Percentiles rank a stretch among this genome's conserved stretches.
phyloP scores from a whole-genome alignment of 805 yeast genomes.

The Metahyphopichia silvanorum region DNA sequence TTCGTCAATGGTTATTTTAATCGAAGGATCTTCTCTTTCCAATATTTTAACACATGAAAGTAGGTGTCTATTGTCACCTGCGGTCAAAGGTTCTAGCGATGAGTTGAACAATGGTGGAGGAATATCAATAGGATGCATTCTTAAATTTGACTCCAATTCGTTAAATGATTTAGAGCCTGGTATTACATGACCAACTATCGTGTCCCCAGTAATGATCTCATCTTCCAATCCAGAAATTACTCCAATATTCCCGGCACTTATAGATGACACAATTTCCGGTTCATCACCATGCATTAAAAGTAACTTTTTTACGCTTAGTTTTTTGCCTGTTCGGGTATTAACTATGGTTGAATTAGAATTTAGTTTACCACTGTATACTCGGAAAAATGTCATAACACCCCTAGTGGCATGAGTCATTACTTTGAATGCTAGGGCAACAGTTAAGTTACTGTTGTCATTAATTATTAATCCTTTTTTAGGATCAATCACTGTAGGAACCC shows the following conservation, averaged over 20 bases:
- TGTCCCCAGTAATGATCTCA: conserved; percentile 85
- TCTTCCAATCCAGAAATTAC: conserved; percentile 73
- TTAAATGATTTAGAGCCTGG: conserved; percentile 44
- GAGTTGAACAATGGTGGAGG: conserved; percentile 95
- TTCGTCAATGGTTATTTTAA: conserved; percentile 67
- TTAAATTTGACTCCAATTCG: conserved; percentile 40
- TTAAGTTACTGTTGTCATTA: conserved; percentile 54
- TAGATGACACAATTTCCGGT: conserved; percentile 64
- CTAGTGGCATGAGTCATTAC: conserved; percentile 81
- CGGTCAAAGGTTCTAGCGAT: conserved; percentile 75
- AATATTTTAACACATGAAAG: conserved; percentile 64
- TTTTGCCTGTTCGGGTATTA: conserved; percentile 68
- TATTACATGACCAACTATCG: conserved; percentile 62
- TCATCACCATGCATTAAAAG: conserved; percentile 85
- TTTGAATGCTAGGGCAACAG: conserved; percentile 86
- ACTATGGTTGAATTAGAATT: conserved; percentile 57
- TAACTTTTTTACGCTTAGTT: conserved; percentile 63
- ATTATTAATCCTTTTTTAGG: conserved; percentile 46
- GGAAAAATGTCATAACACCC: conserved; percentile 78
- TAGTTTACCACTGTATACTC: conserved; percentile 84
- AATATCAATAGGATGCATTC: conserved; percentile 69
- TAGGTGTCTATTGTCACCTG: conserved; percentile 76
- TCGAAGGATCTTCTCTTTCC: conserved; percentile 88
- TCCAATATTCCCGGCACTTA: conserved; percentile 84
- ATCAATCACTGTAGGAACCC: conserved; percentile 38